Evolutionary conservation across 805 yeast species (phyloP).

Genomic region (Candida xyloterini): DNA sequence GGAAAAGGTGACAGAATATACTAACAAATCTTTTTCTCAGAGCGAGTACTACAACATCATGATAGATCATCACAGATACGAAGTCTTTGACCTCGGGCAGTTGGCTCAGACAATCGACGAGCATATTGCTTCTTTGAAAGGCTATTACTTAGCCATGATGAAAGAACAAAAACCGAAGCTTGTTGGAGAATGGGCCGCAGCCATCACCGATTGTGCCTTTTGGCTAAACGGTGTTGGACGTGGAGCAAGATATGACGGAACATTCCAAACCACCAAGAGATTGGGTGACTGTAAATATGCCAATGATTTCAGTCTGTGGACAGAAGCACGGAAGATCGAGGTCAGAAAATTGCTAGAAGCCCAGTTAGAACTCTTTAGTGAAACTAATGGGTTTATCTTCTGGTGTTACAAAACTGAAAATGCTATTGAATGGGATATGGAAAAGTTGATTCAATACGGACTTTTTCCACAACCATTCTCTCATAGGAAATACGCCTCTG

Average conservation of each 20-base stretch:
- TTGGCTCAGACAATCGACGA: conserved; percentile 54
- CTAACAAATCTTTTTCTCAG: conserved; percentile 11
- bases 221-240: conserved; percentile 70
- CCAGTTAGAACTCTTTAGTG: conserved; percentile 52
- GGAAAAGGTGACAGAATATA: conserved; percentile 7
- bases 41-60: conserved; percentile 59
- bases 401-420: conserved; percentile 71
- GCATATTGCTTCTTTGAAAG: conserved; percentile 55
- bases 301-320: conserved; percentile 41
- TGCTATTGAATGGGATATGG: conserved; percentile 67
- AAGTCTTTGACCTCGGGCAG: conserved; percentile 72
- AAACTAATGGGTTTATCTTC: conserved; percentile 58
- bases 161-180: conserved; percentile 47
- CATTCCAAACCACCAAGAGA: conserved; percentile 38
- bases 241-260: conserved; percentile 62
- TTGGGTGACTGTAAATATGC: conserved; percentile 44
- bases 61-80: conserved; percentile 88
- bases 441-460: conserved; percentile 43
- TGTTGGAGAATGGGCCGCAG: conserved; percentile 72
- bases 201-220: conserved; percentile 64
- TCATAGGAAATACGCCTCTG: conserved; percentile 69
- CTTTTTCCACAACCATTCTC: conserved; percentile 63
- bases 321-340: conserved; percentile 37
- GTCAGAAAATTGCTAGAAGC: conserved; percentile 58
- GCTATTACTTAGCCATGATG: conserved; percentile 42